phyloP scores from a whole-genome alignment of 2,329 filamentous ascomycete genomes.

The Madurella fahalii region DNA sequence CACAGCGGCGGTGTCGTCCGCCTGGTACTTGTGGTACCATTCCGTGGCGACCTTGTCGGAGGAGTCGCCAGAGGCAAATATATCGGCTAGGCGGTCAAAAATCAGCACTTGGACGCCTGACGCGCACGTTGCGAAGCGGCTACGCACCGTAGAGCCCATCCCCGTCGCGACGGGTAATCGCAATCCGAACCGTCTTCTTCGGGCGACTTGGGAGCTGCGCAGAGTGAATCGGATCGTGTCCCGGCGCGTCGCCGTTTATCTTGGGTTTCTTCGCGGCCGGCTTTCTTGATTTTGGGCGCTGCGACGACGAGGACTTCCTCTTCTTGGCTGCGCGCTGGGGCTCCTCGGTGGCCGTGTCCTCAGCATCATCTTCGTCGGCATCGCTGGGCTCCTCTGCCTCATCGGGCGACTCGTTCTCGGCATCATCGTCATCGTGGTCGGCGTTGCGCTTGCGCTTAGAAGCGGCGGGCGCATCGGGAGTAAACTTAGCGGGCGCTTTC shows the following conservation, averaged over 20 bases:
- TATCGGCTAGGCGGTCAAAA: conserved; percentile 46
- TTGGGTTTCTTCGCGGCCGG: conserved; percentile 62
- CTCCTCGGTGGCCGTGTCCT: conserved; percentile 45
- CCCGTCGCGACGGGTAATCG: conserved; percentile 47
- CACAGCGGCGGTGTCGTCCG: conserved; percentile 51
- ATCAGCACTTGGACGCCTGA: conserved; percentile 26
- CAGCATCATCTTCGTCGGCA: conserved; percentile 38
- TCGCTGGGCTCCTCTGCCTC: conserved; percentile 40
- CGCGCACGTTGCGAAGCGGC: conserved; percentile 12
- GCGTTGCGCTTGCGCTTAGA: conserved; percentile 56
- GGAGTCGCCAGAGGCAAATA: conserved; percentile 57
- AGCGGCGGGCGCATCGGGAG: conserved; percentile 46
- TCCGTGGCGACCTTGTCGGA: conserved; percentile 55
- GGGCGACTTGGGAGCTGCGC: conserved; percentile 48
- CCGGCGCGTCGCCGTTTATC: conserved; percentile 50
- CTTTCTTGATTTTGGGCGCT: conserved; percentile 47
- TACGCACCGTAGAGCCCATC: conserved; percentile 54
- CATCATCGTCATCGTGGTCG: conserved; percentile 45
- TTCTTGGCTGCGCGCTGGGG: conserved; percentile 33
- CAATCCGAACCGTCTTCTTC: conserved; percentile 53
- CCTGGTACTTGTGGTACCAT: conserved; percentile 57
- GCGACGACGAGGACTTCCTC: conserved; percentile 37
- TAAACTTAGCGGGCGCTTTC: conserved; percentile 56
- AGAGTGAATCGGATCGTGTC: conserved; percentile 28
- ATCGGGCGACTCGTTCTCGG: conserved; percentile 45